Base-by-base conservation (phyloP, 441 rosid genomes). In the Populus hybrid region DNA sequence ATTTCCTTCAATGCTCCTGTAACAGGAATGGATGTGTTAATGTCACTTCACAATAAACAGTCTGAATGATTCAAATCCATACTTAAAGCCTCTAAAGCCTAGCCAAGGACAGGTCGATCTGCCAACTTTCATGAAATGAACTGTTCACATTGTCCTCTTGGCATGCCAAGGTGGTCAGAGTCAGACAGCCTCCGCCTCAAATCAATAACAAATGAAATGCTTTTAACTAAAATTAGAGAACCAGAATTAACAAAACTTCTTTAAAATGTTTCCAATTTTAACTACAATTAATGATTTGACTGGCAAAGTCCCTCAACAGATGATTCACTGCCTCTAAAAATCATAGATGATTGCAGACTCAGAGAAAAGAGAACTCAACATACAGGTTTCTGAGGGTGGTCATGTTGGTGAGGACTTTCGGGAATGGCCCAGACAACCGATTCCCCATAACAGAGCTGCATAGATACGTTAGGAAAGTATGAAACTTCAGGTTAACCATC, bases 381-480 rank as follows among this genome's bases (percentile, higher is more conserved):
- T 93, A 95, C 97, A 95, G 61, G 87, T 88, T 93, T 79, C 36
- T 82, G 77, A 93, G 92, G 42, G 86, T 81, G 73, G 89, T 86
- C 80, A 95, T 84, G 74, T 81, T 84, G 74, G 96, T 88, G 68
- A 95, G 83, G 76, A 85, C 94, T 82, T 76, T 85, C 2, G 99
- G 99, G 76, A 95, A 95, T 40, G 96, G 87, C 74, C 97, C 99
- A 14, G 96, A 90, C 79, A 95, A 77, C 73, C 81, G 83, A 79
- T 93, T 95, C 82, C 99, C 99, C 99, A 95, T 95, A 28, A 95
- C 79, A 75, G 89, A 91, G 83, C 99, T 92, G 88, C 83, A 79
- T 18, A 74, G 73, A 40, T 50, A 35, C 67, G 74, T 76, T 9
- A 73, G 46, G 65, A 83, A 79, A 75, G 77, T 70, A 65, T 14